These are phyloP conservation scores for Tulasnella sp. DNA, from an alignment of 768 basidiomycete species.

Conservation along the genomic window DNA sequence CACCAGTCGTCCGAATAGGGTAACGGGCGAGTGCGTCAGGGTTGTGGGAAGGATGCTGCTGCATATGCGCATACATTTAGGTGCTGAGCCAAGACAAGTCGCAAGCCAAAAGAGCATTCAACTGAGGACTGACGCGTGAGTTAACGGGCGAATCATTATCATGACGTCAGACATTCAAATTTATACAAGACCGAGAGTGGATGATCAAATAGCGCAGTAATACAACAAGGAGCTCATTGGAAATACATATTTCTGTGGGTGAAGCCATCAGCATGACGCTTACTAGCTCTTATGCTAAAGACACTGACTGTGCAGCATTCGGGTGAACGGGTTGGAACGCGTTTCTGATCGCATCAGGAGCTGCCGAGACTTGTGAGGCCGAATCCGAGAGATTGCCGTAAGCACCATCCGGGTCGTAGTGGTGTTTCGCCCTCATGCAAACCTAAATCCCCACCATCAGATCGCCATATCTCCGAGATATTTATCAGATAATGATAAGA, in stretches of 20 bases:
- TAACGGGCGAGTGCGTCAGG: no score
- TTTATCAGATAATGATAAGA: background rate
- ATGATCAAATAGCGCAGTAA: no score
- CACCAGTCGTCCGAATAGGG: no score
- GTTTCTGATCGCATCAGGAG: background rate
- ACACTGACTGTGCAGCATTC: background rate
- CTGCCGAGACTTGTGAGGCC: background rate
- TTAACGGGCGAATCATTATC: no score
- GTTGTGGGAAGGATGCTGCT: no score
- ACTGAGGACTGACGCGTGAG: no score
- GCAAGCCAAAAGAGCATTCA: no score
- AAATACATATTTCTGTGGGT: constrained; percentile 21
- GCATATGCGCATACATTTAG: no score
- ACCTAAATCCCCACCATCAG: background rate
- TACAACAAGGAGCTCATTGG: background rate
- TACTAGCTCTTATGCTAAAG: background rate
- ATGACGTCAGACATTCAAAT: no score
- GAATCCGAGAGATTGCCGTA: constrained; percentile 2
- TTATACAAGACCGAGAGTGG: no score
- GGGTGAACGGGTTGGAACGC: background rate
- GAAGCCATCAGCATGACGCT: background rate
- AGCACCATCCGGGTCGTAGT: constrained; percentile 22
- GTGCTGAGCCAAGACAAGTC: no score
- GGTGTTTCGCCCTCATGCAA: constrained; percentile 22
- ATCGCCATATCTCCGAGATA: background rate